Conservation (phyloP, 2,329 filamentous ascomycete genomes). For the Aspergillus flavus region DNA sequence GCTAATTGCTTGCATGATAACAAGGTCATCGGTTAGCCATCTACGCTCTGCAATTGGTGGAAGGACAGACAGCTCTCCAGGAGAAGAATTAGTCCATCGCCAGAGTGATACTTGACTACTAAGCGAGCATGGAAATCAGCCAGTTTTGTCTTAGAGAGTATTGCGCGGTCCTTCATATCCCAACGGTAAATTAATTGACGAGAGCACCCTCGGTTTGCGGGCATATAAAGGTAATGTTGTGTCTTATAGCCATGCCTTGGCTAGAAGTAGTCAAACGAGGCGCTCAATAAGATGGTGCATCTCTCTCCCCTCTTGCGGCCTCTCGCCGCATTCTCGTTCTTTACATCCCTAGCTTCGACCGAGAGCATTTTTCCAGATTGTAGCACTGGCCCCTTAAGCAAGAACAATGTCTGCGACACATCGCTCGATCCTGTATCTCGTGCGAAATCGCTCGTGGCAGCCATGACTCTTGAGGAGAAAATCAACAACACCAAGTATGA, state of each 20-base stretch:
- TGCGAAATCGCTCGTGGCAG: constrained; percentile 45
- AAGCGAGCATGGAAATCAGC: neutral
- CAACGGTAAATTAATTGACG: too few species aligned
- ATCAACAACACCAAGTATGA: constrained; percentile 53
- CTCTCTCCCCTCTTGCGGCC: neutral
- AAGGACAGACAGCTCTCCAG: neutral
- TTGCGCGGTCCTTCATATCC: neutral
- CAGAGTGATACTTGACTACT: neutral
- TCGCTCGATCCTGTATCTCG: constrained; percentile 40
- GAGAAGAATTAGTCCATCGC: neutral
- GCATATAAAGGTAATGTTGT: neutral
- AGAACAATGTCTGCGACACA: constrained; percentile 53
- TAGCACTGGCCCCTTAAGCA: constrained; percentile 49
- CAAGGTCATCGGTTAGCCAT: neutral
- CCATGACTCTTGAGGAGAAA: constrained; percentile 55
- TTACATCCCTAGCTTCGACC: neutral
- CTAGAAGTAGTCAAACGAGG: neutral
- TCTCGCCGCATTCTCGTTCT: neutral
- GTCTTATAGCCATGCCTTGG: neutral
- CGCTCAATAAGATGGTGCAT: neutral
- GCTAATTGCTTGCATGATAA: neutral
- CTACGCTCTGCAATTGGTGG: neutral
- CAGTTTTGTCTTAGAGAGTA: neutral
- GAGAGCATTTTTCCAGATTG: constrained; percentile 51
- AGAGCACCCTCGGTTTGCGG: neutral